phyloP scores from a whole-genome alignment of 148 eudicot genomes.

The Chenopodium berlandieri region DNA sequence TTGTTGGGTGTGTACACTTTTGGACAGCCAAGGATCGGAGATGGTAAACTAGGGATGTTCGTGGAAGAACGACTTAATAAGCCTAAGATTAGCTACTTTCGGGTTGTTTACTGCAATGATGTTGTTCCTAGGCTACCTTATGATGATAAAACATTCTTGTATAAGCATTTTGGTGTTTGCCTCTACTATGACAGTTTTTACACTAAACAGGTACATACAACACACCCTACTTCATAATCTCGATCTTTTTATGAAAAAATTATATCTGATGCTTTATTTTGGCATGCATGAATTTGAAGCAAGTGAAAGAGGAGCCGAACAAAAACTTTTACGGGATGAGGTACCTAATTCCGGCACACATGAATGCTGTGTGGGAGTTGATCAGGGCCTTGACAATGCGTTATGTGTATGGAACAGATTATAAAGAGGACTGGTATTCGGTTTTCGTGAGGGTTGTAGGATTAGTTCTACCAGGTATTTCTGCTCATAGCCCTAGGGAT shows the following conservation, averaged over 20 bases:
- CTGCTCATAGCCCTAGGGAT: constrained; percentile 74
- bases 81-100: constrained; percentile 35
- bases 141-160: constrained; percentile 46
- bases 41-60: constrained; percentile 41
- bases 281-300: constrained; percentile 27
- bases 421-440: constrained; percentile 58
- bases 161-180: constrained; percentile 75
- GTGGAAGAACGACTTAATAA: constrained; percentile 35
- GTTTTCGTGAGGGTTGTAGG: constrained; percentile 47
- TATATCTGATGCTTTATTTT: constrained; percentile 3
- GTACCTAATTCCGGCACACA: constrained; percentile 50
- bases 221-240: too few species aligned
- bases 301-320: constrained; percentile 75
- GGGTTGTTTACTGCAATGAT: constrained; percentile 72
- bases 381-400: constrained; percentile 55
- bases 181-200: constrained; percentile 62
- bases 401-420: constrained; percentile 51
- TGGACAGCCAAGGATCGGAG: constrained; percentile 84
- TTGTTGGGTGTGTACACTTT: constrained; percentile 63
- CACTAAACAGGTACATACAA: constrained; percentile 40
- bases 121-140: constrained; percentile 73
- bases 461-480: constrained; percentile 56
- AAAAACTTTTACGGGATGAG: constrained; percentile 48
- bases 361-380: constrained; percentile 76
- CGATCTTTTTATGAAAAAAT: neutral